Evolutionary conservation across 1,284 basidiomycete genomes (phyloP), one percentile per base, ranked within the genome.

Genomic region (Cutaneotrichosporon cavernicola): DNA sequence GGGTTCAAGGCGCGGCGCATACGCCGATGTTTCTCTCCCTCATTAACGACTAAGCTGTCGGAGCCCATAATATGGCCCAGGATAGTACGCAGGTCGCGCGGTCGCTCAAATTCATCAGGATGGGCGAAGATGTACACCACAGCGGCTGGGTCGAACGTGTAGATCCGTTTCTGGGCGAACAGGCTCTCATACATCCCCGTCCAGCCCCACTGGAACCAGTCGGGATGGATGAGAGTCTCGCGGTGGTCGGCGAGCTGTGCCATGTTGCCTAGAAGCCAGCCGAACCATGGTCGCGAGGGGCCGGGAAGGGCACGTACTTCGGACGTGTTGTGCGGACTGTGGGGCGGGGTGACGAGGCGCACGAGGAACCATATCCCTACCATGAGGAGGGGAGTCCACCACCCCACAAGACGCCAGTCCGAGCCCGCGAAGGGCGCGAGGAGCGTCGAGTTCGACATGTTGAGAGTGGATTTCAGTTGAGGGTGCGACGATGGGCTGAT

Each of bases 81-180:
- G 58, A 81, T 82, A 47, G 86, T 83, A 26, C 85, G 80, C 9
- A 89, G 82, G 65, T 87, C 86, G 50, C 85, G 83, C 1, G 88
- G 87, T 71, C 89, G 90, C 21, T 86, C 87, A 72, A 86, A 89
- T 40, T 84, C 81, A 70, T 89, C 86, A 4, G 85, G 83, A 62
- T 84, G 83, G 16, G 81, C 80, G 58, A 90, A 83, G 61, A 90
- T 85, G 67, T 88, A 84, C 6, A 84, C 81, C 30, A 89, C 76
- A 0, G 88, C 87, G 30, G 81, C 77, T 0, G 85, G 84, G 75
- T 90, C 88, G 50, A 83, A 84, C 21, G 86, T 86, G 78, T 87
- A 81, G 60, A 90, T 81, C 21, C 87, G 80, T 38, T 65, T 67
- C 18, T 43, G 34, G 40, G 67, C 69, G 32, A 76, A 65, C 36